Conservation (phyloP, 768 basidiomycete species). For the Cystofilobasidium macerans region DNA sequence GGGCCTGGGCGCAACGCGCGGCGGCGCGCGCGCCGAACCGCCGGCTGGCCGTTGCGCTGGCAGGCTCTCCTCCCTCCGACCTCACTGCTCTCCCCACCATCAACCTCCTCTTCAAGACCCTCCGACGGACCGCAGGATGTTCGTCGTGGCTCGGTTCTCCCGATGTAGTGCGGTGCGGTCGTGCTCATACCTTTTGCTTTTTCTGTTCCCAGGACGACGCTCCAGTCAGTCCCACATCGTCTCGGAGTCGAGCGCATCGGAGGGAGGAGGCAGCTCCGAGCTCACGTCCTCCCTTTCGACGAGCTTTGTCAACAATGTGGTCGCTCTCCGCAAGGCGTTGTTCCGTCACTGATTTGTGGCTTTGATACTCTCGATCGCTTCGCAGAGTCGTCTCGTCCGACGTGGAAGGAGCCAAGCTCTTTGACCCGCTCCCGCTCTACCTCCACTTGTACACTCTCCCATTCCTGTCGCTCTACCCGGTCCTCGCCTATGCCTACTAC, state of each 20-base stretch:
- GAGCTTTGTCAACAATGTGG: no score
- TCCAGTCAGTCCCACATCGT: background rate
- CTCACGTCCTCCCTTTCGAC: background rate
- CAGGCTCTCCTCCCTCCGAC: background rate
- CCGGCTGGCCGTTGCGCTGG: background rate
- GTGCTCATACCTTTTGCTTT: background rate
- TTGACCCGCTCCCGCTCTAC: slow-evolving; percentile 38
- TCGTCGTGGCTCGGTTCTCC: background rate
- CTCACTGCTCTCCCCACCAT: background rate
- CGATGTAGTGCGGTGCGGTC: background rate
- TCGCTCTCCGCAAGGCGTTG: no score
- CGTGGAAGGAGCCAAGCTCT: slow-evolving; percentile 38
- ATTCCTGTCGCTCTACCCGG: slow-evolving; percentile 40
- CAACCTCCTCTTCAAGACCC: background rate
- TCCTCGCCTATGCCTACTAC: slow-evolving; percentile 67
- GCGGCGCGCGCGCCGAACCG: background rate
- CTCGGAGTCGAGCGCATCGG: background rate
- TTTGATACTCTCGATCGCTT: background rate
- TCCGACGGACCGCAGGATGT: background rate
- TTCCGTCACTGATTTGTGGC: no score
- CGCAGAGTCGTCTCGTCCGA: slow-evolving; percentile 33
- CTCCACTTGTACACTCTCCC: slow-evolving; percentile 39
- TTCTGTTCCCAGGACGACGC: background rate
- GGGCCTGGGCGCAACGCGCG: background rate
- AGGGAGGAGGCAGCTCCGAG: no score